phyloP scores from a whole-genome alignment of 2,329 filamentous ascomycete species.

The Paramyrothecium roridum region DNA sequence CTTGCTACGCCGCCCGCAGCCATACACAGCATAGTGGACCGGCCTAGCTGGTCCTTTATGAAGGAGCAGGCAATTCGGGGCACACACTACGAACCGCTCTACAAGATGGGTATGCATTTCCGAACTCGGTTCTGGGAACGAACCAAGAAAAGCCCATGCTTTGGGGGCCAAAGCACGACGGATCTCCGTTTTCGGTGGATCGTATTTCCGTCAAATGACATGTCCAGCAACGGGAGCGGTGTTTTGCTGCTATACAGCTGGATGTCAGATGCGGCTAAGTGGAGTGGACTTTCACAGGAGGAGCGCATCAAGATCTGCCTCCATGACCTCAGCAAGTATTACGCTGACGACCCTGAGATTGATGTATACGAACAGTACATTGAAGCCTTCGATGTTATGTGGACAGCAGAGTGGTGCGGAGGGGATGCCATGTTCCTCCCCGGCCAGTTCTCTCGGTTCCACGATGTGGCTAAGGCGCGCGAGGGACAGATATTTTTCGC shows the following conservation, averaged over 20 bases:
- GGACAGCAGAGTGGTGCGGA: constrained; percentile 2
- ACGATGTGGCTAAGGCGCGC: background rate
- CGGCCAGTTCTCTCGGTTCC: constrained; percentile 4
- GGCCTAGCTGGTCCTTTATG: constrained; percentile 4
- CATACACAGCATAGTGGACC: constrained; percentile 1
- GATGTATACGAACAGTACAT: constrained; percentile 4
- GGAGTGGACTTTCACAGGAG: constrained; percentile 2
- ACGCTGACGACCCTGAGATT: constrained; percentile 1
- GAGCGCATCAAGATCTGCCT: constrained; percentile 4
- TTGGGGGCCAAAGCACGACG: constrained; percentile 6
- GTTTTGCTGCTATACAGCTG: constrained; percentile 6
- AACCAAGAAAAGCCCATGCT: constrained; percentile 1
- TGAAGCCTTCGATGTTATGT: constrained; percentile 4
- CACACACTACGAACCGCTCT: constrained; percentile 3
- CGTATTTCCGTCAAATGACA: constrained; percentile 4
- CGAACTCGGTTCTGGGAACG: constrained; percentile 6
- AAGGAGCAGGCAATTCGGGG: constrained; percentile 5
- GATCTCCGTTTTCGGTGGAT: constrained; percentile 7
- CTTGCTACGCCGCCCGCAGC: constrained; percentile 2
- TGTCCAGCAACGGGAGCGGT: constrained; percentile 3
- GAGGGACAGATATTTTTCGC: constrained; percentile 2
- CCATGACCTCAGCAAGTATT: constrained; percentile 4
- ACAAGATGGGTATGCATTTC: constrained; percentile 7
- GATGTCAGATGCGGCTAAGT: constrained; percentile 6
- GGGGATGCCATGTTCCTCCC: constrained; percentile 5